Evolutionary conservation across 2,329 filamentous ascomycete species (phyloP).

Genomic region (Diplodia scrobiculata): DNA sequence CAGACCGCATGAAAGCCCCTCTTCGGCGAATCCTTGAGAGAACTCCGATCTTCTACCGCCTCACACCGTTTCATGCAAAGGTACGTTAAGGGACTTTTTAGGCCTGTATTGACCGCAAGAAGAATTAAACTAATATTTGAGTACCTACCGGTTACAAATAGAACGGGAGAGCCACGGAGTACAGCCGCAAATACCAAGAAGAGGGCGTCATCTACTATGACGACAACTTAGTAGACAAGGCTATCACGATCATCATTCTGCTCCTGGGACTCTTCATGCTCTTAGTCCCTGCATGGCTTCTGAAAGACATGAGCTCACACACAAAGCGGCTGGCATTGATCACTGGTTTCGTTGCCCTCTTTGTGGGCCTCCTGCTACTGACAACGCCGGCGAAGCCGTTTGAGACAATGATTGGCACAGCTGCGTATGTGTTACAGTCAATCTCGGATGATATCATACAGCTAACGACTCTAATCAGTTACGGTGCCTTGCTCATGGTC

Average conservation of each 20-base stretch:
- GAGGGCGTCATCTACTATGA: not conserved
- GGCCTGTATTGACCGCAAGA: no score
- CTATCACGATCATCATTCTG: not conserved
- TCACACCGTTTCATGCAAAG: not conserved
- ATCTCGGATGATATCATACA: no score
- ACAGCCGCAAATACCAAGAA: not conserved
- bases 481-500: conserved; percentile 10
- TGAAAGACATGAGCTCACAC: not conserved
- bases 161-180: not conserved
- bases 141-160: no score
- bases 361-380: not conserved
- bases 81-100: not conserved
- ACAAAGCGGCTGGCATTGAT: not conserved
- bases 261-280: conserved; percentile 6
- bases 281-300: not conserved
- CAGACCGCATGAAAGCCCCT: not conserved
- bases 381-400: conserved; percentile 1
- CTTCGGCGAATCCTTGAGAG: not conserved
- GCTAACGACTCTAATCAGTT: not conserved
- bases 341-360: not conserved
- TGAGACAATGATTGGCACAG: conserved; percentile 15
- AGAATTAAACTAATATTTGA: no score
- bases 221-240: not conserved
- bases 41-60: not conserved
- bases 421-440: conserved; percentile 4